Conservation (phyloP, 177 flowering plant species). For the Vitis hybrid region DNA sequence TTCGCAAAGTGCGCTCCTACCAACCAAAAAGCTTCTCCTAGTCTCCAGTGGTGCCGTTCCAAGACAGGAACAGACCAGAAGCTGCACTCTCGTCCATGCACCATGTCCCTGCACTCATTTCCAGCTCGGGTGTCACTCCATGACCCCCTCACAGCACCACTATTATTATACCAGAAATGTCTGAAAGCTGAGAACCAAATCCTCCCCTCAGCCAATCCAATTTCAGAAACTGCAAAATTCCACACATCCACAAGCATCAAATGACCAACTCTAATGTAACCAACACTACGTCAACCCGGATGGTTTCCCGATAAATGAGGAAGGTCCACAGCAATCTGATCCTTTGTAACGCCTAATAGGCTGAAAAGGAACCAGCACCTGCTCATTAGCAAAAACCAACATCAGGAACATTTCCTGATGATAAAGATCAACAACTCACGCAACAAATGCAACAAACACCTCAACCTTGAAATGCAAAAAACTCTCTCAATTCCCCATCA, state of each 20-base stretch:
- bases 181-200: no score
- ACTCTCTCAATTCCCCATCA: neutral
- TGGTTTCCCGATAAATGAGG: neutral
- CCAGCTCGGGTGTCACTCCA: conserved; percentile 22
- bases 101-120: conserved; percentile 43
- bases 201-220: no score
- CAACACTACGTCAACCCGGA: neutral
- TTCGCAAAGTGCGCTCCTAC: conserved; percentile 9
- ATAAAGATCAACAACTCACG: conserved; percentile 4
- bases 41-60: conserved; percentile 21
- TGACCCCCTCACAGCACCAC: conserved; percentile 6
- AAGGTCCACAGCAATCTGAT: conserved; percentile 9
- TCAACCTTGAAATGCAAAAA: conserved; percentile 10
- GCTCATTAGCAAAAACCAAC: conserved; percentile 16
- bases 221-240: neutral
- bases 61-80: conserved; percentile 29
- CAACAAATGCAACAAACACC: conserved; percentile 8
- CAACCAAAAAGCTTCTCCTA: conserved; percentile 20
- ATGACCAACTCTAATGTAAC: neutral
- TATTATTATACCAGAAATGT: neutral
- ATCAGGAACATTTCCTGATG: conserved; percentile 12
- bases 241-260: neutral
- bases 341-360: neutral
- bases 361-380: conserved; percentile 10
- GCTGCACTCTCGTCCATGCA: conserved; percentile 32